phyloP scores from a whole-genome alignment of 768 basidiomycete species.

The Cantharellus anzutake region DNA sequence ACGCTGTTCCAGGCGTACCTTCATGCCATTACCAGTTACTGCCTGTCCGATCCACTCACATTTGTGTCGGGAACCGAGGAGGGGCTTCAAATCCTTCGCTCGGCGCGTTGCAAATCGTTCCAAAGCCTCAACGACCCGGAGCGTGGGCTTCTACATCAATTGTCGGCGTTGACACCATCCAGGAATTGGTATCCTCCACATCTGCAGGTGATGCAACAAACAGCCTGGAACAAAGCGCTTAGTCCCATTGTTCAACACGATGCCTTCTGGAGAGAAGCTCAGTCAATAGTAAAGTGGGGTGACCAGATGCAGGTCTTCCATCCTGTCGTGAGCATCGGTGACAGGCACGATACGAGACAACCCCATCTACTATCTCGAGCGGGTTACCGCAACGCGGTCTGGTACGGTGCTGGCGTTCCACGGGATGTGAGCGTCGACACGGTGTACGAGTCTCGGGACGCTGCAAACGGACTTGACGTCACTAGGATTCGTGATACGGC shows the following conservation, averaged over 20 bases:
- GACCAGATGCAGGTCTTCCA: background rate
- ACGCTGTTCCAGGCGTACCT: conserved; percentile 24
- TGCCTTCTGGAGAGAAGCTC: background rate
- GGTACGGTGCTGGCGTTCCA: background rate
- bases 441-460: background rate
- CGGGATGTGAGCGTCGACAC: background rate
- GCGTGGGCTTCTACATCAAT: background rate
- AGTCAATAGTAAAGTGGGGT: background rate
- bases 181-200: background rate
- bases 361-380: background rate
- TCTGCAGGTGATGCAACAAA: background rate
- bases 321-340: background rate
- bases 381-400: background rate
- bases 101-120: conserved; percentile 24
- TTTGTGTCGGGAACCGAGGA: conserved; percentile 26
- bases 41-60: conserved; percentile 26
- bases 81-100: conserved; percentile 22
- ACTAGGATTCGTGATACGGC: too few relatives aligned
- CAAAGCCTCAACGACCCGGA: conserved; percentile 9
- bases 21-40: conserved; percentile 27
- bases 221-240: background rate
- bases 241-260: background rate
- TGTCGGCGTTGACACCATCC: background rate
- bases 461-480: too few relatives aligned
- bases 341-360: background rate